Evolutionary conservation across 345 rosid genomes (phyloP).

Genomic region (Arabis hirsuta): DNA sequence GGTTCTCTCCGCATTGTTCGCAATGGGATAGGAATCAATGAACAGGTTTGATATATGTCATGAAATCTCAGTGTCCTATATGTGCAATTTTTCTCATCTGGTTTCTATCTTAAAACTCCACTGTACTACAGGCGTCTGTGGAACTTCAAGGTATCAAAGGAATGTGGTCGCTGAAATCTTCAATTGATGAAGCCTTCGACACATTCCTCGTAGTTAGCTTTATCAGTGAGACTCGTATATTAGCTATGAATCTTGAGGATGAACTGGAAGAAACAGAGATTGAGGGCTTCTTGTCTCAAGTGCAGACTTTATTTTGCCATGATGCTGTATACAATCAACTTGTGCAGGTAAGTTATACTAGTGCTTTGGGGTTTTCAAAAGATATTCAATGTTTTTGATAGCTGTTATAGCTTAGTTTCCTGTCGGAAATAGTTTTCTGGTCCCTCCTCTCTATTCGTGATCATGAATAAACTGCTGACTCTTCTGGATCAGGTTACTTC

Average conservation of each 20-base stretch:
- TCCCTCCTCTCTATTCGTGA: slow-evolving; percentile 21
- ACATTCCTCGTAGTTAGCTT: slow-evolving; percentile 98
- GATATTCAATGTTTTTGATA: slow-evolving; percentile 11
- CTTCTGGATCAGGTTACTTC: slow-evolving; percentile 75
- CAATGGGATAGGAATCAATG: slow-evolving; percentile 98
- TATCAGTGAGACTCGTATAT: slow-evolving; percentile 89
- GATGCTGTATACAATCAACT: slow-evolving; percentile 93
- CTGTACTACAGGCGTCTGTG: slow-evolving; percentile 78
- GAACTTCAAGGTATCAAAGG: slow-evolving; percentile 99
- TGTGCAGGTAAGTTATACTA: slow-evolving; percentile 68
- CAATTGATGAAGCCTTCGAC: slow-evolving; percentile 92
- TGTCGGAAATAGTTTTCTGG: slow-evolving; percentile 14
- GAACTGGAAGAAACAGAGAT: slow-evolving; percentile 99
- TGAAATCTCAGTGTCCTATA: not conserved
- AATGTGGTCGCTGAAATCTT: slow-evolving; percentile 98
- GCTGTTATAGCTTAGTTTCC: slow-evolving; percentile 9
- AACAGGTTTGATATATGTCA: slow-evolving; percentile 64
- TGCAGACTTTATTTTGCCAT: slow-evolving; percentile 96
- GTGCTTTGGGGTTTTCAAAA: slow-evolving; percentile 19
- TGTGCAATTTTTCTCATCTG: slow-evolving; percentile 11
- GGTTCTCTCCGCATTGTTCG: slow-evolving; percentile 98
- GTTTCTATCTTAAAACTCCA: slow-evolving; percentile 22
- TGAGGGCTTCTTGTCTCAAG: slow-evolving; percentile 92
- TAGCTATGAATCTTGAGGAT: slow-evolving; percentile 98
- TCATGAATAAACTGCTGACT: slow-evolving; percentile 18